Evolutionary conservation across 2,329 filamentous ascomycete genomes (phyloP).

Genomic region (Daldinia eschscholtzii): DNA sequence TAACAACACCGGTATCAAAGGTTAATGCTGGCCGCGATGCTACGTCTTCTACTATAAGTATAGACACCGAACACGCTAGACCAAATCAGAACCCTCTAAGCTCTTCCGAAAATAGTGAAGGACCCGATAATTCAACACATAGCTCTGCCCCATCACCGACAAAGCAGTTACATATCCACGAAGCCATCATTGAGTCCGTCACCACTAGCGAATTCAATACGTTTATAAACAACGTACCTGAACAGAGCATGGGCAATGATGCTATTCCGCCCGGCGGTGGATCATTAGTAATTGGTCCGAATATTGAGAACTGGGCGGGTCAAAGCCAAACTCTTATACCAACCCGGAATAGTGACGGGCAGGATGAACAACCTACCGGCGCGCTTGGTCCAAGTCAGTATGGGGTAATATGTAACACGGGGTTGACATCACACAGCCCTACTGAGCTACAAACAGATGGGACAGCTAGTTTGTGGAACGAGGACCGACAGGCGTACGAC

Average conservation of each 20-base stretch:
- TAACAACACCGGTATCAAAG: background rate
- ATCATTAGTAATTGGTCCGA: background rate
- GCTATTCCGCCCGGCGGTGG: background rate
- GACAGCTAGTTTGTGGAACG: conserved; percentile 3
- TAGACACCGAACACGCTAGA: background rate
- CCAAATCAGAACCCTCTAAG: background rate
- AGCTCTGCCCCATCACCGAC: background rate
- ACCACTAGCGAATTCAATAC: background rate
- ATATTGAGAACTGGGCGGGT: background rate
- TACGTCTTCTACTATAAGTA: conserved; percentile 1
- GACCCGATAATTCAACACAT: background rate
- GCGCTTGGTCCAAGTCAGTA: conserved; percentile 11
- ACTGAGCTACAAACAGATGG: background rate
- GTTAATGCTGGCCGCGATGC: conserved; percentile 2
- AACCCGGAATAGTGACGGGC: background rate
- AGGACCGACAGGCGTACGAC: conserved; percentile 17
- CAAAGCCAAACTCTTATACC: background rate
- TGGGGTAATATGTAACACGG: background rate
- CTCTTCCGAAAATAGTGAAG: background rate
- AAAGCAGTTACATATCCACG: conserved; percentile 3
- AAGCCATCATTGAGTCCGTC: conserved; percentile 5
- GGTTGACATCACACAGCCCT: conserved; percentile 9
- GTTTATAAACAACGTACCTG: background rate
- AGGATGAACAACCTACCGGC: background rate
- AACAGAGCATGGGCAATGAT: background rate